Evolutionary conservation across 1,139 yeast species (phyloP).

Genomic region (Spathaspora sp.): DNA sequence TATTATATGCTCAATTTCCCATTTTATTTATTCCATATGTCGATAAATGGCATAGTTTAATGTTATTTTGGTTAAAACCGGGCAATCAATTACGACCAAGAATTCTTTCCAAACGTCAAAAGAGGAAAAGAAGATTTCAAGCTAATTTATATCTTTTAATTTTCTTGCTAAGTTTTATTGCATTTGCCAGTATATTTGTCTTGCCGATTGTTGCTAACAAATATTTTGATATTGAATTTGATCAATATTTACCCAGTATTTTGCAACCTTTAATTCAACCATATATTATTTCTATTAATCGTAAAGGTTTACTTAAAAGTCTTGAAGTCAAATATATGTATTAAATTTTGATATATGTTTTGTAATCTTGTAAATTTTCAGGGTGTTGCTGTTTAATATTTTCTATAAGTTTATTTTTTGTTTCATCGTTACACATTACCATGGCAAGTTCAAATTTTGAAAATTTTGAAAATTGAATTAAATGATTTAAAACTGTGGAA

Average conservation of each 20-base stretch:
- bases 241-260: constrained; percentile 34
- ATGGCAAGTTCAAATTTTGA: constrained; percentile 26
- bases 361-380: constrained; percentile 5
- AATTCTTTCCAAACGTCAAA: constrained; percentile 32
- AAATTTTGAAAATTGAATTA: constrained; percentile 21
- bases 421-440: constrained; percentile 11
- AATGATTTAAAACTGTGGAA: constrained; percentile 15
- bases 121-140: constrained; percentile 28
- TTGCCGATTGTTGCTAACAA: constrained; percentile 39
- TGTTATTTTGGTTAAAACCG: constrained; percentile 82
- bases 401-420: constrained; percentile 12
- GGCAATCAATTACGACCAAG: constrained; percentile 47
- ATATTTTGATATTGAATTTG: constrained; percentile 36
- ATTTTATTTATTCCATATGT: constrained; percentile 53
- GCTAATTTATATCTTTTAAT: constrained; percentile 38
- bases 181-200: constrained; percentile 37
- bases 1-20: constrained; percentile 53
- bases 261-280: constrained; percentile 45
- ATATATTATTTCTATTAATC: constrained; percentile 18
- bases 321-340: constrained; percentile 13
- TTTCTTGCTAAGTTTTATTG: constrained; percentile 33
- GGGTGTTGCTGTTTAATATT: constrained; percentile 11
- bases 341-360: constrained; percentile 5
- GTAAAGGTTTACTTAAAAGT: constrained; percentile 39
- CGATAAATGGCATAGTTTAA: constrained; percentile 75